Conservation (phyloP, 2,329 filamentous ascomycete species). For the Cryphonectria radicalis region DNA sequence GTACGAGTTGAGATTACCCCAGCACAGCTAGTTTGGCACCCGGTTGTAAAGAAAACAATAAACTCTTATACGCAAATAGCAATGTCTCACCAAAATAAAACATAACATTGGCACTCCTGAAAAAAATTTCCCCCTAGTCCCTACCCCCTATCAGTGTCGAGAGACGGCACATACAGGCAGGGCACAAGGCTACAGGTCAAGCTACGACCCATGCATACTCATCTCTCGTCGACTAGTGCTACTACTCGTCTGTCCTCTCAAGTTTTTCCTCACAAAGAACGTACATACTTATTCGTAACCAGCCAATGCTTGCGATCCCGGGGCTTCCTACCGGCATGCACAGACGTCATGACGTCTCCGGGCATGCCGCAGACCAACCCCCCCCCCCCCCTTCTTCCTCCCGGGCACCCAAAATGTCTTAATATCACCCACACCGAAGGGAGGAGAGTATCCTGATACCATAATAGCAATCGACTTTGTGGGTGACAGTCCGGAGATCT, state of each 20-base stretch:
- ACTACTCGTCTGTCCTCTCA: not conserved
- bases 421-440: not conserved
- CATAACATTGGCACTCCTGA: not conserved
- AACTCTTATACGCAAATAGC: not conserved
- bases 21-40: too few species aligned
- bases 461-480: slow-evolving; percentile 9
- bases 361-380: not conserved
- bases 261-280: not conserved
- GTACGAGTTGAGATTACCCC: not conserved
- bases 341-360: slow-evolving; percentile 26
- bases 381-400: not conserved
- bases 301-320: not conserved
- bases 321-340: not conserved
- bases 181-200: slow-evolving; percentile 12
- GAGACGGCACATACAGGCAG: slow-evolving; percentile 12
- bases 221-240: slow-evolving; percentile 12
- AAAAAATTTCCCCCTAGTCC: too few species aligned
- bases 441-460: not conserved
- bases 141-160: not conserved
- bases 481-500: not conserved
- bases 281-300: not conserved
- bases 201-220: not conserved
- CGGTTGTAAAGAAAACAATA: not conserved
- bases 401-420: not conserved
- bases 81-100: not conserved